A percentile compares a stretch with the other conserved stretches of the same genome.
Conservation (phyloP, 164 flowering plant species). For the Nelumbo lutea region DNA sequence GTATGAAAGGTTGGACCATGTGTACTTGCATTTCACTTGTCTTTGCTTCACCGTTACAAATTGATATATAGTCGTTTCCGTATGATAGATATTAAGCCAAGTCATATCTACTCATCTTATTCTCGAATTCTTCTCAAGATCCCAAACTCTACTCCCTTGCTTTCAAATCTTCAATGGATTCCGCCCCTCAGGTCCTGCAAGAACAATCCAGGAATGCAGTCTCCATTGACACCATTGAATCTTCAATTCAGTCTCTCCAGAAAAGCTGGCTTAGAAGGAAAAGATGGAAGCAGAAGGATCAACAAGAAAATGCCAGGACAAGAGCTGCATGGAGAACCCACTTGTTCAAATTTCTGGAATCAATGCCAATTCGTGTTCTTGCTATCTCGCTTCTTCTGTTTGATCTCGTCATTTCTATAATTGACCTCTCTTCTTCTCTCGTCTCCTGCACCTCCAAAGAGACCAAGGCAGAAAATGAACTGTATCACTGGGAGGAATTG, state of each 20-base stretch:
- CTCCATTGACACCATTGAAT: constrained; percentile 25
- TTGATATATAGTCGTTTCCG: too few species aligned
- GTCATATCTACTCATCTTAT: background rate
- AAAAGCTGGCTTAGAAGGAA: constrained; percentile 33
- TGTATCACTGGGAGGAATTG: constrained; percentile 51
- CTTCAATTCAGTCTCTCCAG: constrained; percentile 31
- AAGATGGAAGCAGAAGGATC: constrained; percentile 21
- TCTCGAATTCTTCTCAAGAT: background rate
- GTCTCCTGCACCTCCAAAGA: constrained; percentile 18
- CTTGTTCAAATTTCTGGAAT: constrained; percentile 44
- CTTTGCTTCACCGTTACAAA: constrained; percentile 1
- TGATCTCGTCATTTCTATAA: constrained; percentile 40
- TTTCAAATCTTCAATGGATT: constrained; percentile 12
- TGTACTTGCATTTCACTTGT: constrained; percentile 13
- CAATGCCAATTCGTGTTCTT: constrained; percentile 27
- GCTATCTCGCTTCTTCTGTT: constrained; percentile 35
- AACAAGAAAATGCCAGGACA: background rate
- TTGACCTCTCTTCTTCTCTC: constrained; percentile 56
- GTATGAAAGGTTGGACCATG: constrained; percentile 4
- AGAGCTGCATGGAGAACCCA: constrained; percentile 43
- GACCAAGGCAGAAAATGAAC: constrained; percentile 2
- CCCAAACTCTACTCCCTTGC: background rate
- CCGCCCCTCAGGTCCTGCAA: constrained; percentile 9
- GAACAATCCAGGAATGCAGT: constrained; percentile 4
- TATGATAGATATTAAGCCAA: background rate